phyloP scores from a whole-genome alignment of 2,329 filamentous ascomycete species.

The Nemania sp. region DNA sequence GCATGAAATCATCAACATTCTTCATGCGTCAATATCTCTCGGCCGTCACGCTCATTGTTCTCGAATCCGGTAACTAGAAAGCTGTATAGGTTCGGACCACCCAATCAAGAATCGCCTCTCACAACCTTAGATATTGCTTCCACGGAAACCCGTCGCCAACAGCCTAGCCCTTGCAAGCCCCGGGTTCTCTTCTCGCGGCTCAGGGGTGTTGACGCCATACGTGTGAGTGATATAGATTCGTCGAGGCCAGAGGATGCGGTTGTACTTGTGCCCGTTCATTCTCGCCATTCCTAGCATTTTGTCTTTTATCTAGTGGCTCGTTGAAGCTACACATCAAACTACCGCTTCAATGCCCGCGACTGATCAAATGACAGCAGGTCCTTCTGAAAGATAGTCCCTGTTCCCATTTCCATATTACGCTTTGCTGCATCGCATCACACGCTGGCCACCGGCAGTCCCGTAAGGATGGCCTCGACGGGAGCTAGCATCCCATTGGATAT shows the following conservation, averaged over 20 bases:
- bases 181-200: too few species aligned
- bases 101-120: not conserved
- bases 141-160: too few species aligned
- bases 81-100: not conserved
- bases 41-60: not conserved
- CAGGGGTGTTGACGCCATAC: not conserved
- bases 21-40: not conserved
- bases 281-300: too few species aligned
- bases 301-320: too few species aligned
- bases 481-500: not conserved
- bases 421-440: not conserved
- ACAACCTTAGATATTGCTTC: conserved; percentile 3
- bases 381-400: not conserved
- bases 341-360: too few species aligned
- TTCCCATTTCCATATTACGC: not conserved
- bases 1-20: not conserved
- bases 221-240: too few species aligned
- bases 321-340: too few species aligned
- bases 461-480: not conserved
- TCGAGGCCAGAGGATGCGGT: too few species aligned
- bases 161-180: too few species aligned
- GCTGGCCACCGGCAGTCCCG: not conserved
- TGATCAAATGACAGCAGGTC: too few species aligned
- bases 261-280: too few species aligned
- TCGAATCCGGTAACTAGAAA: not conserved